Conservation (phyloP, 2,329 filamentous ascomycete genomes). For the Exserohilum turcica region DNA sequence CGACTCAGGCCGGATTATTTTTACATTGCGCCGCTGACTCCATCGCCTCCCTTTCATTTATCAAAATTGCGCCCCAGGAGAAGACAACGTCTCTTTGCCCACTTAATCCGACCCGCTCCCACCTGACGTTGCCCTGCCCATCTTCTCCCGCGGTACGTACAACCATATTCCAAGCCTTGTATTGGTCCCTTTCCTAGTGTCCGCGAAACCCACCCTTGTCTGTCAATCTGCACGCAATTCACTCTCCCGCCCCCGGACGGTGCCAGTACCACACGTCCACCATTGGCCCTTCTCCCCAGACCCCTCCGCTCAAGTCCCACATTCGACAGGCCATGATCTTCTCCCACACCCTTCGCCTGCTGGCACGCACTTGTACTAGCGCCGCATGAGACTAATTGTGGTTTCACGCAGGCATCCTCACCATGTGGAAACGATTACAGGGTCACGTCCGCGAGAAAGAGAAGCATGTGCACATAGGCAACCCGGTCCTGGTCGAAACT, state of each 20-base stretch:
- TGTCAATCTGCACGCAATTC: background rate
- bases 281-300: background rate
- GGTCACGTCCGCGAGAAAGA: conserved; percentile 51
- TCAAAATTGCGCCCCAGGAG: conserved; percentile 8
- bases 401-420: conserved; percentile 31
- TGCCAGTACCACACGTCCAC: background rate
- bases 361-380: conserved; percentile 11
- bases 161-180: background rate
- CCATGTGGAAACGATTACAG: conserved; percentile 61
- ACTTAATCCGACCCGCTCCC: conserved; percentile 1
- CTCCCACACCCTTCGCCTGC: conserved; percentile 7
- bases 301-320: background rate
- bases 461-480: conserved; percentile 48
- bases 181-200: background rate
- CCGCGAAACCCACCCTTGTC: background rate
- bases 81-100: background rate
- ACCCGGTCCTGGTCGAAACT: conserved; percentile 53
- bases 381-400: conserved; percentile 27
- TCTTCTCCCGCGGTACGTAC: conserved; percentile 10
- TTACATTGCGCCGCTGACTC: conserved; percentile 3
- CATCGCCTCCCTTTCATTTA: conserved; percentile 13
- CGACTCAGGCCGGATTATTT: background rate
- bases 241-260: too few species aligned
- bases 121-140: background rate
- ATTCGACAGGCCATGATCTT: conserved; percentile 7